These are phyloP conservation scores for Fusarium sterilihyphosum DNA, from an alignment of 2,329 filamentous ascomycete genomes.

Conservation along the genomic window DNA sequence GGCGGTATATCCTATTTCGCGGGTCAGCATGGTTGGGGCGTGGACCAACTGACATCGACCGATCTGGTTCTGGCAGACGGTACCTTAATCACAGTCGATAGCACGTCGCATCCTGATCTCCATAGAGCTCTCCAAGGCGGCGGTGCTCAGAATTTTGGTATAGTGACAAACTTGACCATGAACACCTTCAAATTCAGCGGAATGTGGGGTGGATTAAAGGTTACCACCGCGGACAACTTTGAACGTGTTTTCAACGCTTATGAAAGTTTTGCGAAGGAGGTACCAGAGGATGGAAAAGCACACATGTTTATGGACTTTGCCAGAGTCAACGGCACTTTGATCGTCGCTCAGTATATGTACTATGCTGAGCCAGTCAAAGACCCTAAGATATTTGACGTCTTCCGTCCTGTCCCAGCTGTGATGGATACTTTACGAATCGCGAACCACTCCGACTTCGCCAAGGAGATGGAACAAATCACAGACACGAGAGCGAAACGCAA, in stretches of 20 bases:
- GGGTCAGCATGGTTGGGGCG: no score
- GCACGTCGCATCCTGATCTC: no score
- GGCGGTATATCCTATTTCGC: no score
- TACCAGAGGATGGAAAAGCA: neutral
- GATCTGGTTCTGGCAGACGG: no score
- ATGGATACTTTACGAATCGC: neutral
- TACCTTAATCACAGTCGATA: no score
- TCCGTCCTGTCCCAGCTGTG: neutral
- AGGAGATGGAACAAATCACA: neutral
- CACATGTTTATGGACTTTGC: neutral
- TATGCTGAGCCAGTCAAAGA: neutral
- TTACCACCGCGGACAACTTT: neutral
- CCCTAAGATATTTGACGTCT: neutral
- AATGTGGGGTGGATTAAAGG: no score
- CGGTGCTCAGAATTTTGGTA: no score
- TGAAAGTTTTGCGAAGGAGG: neutral
- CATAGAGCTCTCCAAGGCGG: no score
- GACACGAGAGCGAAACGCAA: neutral
- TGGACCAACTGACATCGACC: no score
- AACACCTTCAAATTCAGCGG: no score
- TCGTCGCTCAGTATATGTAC: neutral
- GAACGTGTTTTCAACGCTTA: neutral
- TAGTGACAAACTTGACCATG: no score
- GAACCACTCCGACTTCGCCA: neutral
- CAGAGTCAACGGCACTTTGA: neutral